These are phyloP conservation scores for Suillus subalutaceus DNA, from an alignment of 768 basidiomycete species.

Conservation along the genomic window DNA sequence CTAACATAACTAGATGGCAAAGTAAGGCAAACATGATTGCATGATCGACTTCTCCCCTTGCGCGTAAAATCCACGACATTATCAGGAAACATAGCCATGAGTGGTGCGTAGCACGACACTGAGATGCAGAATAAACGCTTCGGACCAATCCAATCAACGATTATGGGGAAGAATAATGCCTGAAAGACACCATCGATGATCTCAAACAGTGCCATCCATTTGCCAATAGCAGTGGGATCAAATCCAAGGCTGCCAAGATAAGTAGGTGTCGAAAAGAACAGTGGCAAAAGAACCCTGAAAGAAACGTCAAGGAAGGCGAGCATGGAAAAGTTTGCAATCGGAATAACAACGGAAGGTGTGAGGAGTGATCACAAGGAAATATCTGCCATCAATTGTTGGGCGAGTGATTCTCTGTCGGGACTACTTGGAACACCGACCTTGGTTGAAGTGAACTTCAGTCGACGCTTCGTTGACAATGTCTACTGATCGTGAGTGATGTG, in stretches of 20 bases:
- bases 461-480: neutral
- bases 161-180: slow-evolving; percentile 40
- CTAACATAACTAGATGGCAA: slow-evolving; percentile 22
- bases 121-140: slow-evolving; percentile 43
- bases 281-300: slow-evolving; percentile 41
- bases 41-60: slow-evolving; percentile 22
- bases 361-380: slow-evolving; percentile 33
- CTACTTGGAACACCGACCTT: neutral
- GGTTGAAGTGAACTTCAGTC: neutral
- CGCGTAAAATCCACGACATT: slow-evolving; percentile 42
- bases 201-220: slow-evolving; percentile 39
- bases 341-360: slow-evolving; percentile 39
- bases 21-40: slow-evolving; percentile 41
- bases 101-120: slow-evolving; percentile 40
- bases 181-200: slow-evolving; percentile 43
- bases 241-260: slow-evolving; percentile 47
- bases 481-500: neutral
- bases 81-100: slow-evolving; percentile 48
- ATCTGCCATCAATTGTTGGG: slow-evolving; percentile 24
- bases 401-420: neutral
- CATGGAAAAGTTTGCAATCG: slow-evolving; percentile 43
- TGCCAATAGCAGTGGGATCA: slow-evolving; percentile 43
- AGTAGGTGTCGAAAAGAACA: slow-evolving; percentile 49
- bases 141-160: slow-evolving; percentile 45
- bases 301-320: slow-evolving; percentile 47